Conservation (phyloP, 176 grass and related monocot genomes). For the Avena atlantica region DNA sequence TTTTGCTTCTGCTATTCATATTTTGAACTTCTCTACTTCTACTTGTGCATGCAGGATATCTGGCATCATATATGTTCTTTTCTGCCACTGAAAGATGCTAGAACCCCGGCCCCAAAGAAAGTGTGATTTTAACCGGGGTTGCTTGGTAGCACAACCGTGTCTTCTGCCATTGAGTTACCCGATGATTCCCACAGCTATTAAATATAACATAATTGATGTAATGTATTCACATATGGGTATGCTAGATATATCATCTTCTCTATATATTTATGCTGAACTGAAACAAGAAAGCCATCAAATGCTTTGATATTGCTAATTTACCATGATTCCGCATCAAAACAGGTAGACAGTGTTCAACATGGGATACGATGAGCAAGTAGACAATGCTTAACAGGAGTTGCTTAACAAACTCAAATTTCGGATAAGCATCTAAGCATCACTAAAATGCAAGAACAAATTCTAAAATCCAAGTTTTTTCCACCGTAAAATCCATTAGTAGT, state of each 20-base stretch:
- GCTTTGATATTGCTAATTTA: neutral
- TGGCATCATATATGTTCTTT: no score
- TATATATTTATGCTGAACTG: neutral
- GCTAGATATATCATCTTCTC: neutral
- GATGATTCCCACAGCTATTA: neutral
- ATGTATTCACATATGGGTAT: no score
- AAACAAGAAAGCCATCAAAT: neutral
- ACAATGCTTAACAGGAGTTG: neutral
- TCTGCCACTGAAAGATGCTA: neutral
- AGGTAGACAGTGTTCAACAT: neutral
- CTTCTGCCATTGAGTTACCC: neutral
- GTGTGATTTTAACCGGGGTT: neutral
- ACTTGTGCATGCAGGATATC: no score
- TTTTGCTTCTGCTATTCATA: no score
- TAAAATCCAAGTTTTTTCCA: neutral
- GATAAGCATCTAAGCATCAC: slow-evolving; percentile 5
- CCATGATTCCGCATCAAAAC: neutral
- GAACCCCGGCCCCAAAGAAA: neutral
- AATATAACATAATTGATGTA: neutral
- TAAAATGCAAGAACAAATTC: neutral
- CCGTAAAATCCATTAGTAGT: no score
- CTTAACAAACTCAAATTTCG: neutral
- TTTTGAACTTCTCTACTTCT: no score
- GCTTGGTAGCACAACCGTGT: neutral
- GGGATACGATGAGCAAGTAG: neutral